These are phyloP conservation scores for Fomes fomentarius DNA, from an alignment of 1,284 basidiomycete genomes.

Conservation along the genomic window DNA sequence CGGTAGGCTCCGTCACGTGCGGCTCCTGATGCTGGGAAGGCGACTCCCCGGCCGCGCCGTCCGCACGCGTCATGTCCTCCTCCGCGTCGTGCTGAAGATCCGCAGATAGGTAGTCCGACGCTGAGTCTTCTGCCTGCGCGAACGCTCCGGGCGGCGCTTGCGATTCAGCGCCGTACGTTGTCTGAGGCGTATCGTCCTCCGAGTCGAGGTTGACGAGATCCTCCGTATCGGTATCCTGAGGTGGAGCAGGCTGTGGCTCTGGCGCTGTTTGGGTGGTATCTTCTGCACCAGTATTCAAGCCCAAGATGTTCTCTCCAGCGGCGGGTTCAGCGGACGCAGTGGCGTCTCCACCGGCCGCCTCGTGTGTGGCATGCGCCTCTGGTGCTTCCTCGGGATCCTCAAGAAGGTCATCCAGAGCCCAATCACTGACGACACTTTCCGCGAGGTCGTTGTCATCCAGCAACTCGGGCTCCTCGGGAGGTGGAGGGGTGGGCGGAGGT, in stretches of 20 bases:
- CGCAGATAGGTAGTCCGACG: background rate
- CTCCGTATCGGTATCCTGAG: background rate
- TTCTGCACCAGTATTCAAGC: background rate
- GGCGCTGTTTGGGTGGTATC: background rate
- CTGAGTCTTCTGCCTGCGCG: background rate
- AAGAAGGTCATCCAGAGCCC: constrained; percentile 20
- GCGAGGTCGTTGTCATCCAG: constrained; percentile 17
- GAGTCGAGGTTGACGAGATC: too few species aligned
- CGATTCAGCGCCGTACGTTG: background rate
- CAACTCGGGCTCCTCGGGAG: constrained; percentile 7
- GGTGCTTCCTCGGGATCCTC: background rate
- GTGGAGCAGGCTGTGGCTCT: background rate
- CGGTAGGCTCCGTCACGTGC: constrained; percentile 5
- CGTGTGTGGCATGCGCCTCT: background rate
- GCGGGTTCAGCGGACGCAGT: background rate
- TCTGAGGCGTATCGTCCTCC: background rate
- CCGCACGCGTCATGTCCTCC: background rate
- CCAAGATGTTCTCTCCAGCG: background rate
- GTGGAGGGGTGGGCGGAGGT: constrained; percentile 6
- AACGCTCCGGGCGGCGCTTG: background rate
- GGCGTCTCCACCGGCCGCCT: background rate
- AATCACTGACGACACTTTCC: constrained; percentile 20
- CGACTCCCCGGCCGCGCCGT: too few species aligned
- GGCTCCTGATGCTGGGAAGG: background rate
- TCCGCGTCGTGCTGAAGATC: background rate